Base-by-base conservation (phyloP, 73 alveolate species). In the Paramecium sexaurelia region DNA sequence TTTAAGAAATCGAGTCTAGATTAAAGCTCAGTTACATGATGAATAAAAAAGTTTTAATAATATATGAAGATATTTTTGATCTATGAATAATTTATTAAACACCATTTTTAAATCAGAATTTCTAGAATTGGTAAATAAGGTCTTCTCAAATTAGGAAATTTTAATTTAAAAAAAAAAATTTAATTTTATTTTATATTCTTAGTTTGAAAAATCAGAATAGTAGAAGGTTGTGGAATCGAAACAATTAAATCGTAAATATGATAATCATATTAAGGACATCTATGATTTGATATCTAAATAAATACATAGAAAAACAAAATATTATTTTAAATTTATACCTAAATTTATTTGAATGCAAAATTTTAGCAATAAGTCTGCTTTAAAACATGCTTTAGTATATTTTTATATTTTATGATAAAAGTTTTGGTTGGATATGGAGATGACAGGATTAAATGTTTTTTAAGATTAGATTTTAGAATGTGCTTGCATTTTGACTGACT, bases 391-490 rank as follows among this genome's bases (percentile, higher is more conserved):
- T 13, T 51, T 51, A 51, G 67, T 51, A 51, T 15, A n/a, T 51
- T 51, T 51, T 51, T 17, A 6, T 17, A 51, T 51, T n/a, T n/a
- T 51, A 51, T 51, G 13, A 51, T 2, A 36, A n/a, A 27, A 78
- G 90, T 88, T 95, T 11, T 95, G 98, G 98, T 32, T 92, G 4
- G 98, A 95, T 71, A 69, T 75, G 33, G 98, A 95, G 51, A 94
- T 95, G 97, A 95, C 97, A 15, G 98, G 98, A 1, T 66, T 95
- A 1, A 91, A 94, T 27, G 75, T 92, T 15, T n/a, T 71, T 7
- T 68, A 73, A 15, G 91, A 94, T 73, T 45, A 92, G n/a, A 92
- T 95, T 0, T 82, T 95, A 24, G 98, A 95, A 82, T 94, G 94
- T 32, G 97, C 98, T 19, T 94, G 94, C 9, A 73, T 95, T 1